Evolutionary conservation across 169 alveolate genomes (phyloP), one percentile per base, ranked within the genome.

Genomic region (Plasmodium adleri): DNA sequence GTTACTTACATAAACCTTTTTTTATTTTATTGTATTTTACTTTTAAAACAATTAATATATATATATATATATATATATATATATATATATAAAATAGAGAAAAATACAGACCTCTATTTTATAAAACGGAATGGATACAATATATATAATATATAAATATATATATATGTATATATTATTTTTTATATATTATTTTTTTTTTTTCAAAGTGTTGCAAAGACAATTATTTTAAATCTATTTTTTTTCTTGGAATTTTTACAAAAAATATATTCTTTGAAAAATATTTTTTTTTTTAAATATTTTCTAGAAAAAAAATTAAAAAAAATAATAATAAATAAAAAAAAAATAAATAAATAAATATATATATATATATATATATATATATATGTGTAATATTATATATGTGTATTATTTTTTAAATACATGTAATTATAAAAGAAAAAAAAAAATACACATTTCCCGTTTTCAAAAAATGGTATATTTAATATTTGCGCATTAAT

Each of bases 141-240:
- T 32, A 8, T 32, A 32, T 32, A 32, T 26, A n/a, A n/a, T n/a
- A n/a, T n/a, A n/a, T n/a, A n/a, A 59, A 59, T 15, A 22, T 20
- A 8, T 12, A 10, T 15, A 24, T 62, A 5, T 62, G 50, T 39
- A 17, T 62, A 24, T 12, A 6, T 17, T 26, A 20, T 62, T n/a
- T 24, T 22, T 62, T 56, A 56, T 15, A n/a, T 20, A 0, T 10
- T 54, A 54, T 20, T 54, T n/a, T 54, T n/a, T n/a, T 9, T 12
- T 64, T 64, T 64, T n/a, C 12, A 12, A 64, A 15, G 73, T 64
- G 73, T 64, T 64, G 73, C 73, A 64, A 64, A 64, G 73, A 64
- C 73, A 64, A 32, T 64, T 13, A 13, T 64, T 39, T 32, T 32
- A 32, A 32, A 32, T 22, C 54, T 39, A 39, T 24, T 64, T 64